Evolutionary conservation across 1,284 basidiomycete species (phyloP).

Genomic region (Boletus semigastroideus): DNA sequence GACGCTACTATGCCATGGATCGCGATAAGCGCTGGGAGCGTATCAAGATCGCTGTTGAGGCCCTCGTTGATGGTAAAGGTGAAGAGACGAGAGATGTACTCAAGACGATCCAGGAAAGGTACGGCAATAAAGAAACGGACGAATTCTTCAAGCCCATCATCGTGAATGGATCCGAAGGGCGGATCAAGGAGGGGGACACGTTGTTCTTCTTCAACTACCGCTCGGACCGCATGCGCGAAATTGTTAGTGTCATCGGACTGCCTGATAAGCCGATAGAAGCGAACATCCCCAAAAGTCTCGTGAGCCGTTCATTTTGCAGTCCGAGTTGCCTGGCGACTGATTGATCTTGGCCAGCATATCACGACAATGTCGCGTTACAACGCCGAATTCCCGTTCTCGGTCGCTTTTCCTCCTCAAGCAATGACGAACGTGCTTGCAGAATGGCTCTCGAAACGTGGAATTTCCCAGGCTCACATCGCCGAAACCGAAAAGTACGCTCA

Average conservation of each 20-base stretch:
- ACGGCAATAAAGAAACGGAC: constrained; percentile 82
- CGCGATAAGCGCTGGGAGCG: constrained; percentile 94
- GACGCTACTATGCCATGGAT: constrained; percentile 94
- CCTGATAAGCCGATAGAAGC: constrained; percentile 72
- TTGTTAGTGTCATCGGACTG: constrained; percentile 75
- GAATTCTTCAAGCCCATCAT: constrained; percentile 95
- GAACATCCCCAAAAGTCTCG: constrained; percentile 76
- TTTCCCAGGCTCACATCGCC: constrained; percentile 87
- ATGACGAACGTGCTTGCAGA: constrained; percentile 94
- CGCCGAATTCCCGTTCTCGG: constrained; percentile 79
- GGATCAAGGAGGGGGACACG: constrained; percentile 81
- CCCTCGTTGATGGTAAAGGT: constrained; percentile 73
- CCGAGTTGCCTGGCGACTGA: not conserved
- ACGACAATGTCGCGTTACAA: constrained; percentile 95
- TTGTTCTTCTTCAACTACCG: constrained; percentile 95
- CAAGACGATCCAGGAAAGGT: constrained; percentile 68
- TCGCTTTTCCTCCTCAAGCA: constrained; percentile 85
- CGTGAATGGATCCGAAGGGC: constrained; percentile 72
- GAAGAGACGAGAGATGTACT: constrained; percentile 64
- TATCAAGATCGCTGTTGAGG: constrained; percentile 84
- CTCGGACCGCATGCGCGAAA: constrained; percentile 91
- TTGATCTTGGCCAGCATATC: constrained; percentile 54
- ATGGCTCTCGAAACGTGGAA: constrained; percentile 75
- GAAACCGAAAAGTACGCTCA: constrained; percentile 96
- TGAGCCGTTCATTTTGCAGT: constrained; percentile 30